Percentiles rank a stretch among this genome's conserved stretches.
These are phyloP conservation scores for Tillandsia leiboldiana DNA, from an alignment of 176 grass and related monocot genomes.

Conservation along the genomic window DNA sequence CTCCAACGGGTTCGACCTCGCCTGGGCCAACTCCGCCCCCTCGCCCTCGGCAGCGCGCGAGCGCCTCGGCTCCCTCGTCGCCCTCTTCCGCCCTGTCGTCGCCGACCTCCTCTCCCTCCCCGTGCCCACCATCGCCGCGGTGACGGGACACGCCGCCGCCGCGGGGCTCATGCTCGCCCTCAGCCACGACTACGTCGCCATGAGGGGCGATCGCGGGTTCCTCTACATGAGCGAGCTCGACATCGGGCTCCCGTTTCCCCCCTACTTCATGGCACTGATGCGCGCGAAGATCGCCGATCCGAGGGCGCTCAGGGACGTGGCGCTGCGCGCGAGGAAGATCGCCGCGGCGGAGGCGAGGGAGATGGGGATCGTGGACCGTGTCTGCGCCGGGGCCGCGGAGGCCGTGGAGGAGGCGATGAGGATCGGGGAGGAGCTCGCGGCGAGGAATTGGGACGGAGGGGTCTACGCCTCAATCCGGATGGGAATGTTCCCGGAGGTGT, in stretches of 20 bases:
- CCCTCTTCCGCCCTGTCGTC: constrained; percentile 35
- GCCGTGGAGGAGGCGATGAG: constrained; percentile 21
- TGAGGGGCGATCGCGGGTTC: constrained; percentile 58
- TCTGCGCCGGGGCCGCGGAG: constrained; percentile 24
- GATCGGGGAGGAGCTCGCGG: constrained; percentile 30
- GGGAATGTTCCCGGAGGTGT: constrained; percentile 23
- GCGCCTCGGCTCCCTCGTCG: constrained; percentile 26
- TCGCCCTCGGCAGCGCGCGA: constrained; percentile 18
- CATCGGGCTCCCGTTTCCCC: constrained; percentile 41
- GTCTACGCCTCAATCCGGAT: constrained; percentile 30
- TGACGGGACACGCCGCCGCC: constrained; percentile 61
- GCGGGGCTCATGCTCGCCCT: constrained; percentile 49
- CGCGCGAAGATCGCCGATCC: constrained; percentile 66
- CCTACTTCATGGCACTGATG: constrained; percentile 43
- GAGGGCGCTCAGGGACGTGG: constrained; percentile 33
- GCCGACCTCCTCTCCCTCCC: constrained; percentile 62
- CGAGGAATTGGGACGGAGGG: constrained; percentile 31
- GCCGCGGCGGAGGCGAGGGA: constrained; percentile 30
- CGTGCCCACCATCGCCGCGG: constrained; percentile 79
- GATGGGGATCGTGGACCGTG: constrained; percentile 46
- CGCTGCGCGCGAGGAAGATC: constrained; percentile 36
- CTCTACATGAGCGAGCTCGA: constrained; percentile 89
- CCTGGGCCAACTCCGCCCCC: constrained; percentile 36
- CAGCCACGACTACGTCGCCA: constrained; percentile 52
- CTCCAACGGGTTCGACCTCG: constrained; percentile 84